Base-by-base conservation (phyloP, 768 basidiomycete species). In the Ramaria sp. region DNA sequence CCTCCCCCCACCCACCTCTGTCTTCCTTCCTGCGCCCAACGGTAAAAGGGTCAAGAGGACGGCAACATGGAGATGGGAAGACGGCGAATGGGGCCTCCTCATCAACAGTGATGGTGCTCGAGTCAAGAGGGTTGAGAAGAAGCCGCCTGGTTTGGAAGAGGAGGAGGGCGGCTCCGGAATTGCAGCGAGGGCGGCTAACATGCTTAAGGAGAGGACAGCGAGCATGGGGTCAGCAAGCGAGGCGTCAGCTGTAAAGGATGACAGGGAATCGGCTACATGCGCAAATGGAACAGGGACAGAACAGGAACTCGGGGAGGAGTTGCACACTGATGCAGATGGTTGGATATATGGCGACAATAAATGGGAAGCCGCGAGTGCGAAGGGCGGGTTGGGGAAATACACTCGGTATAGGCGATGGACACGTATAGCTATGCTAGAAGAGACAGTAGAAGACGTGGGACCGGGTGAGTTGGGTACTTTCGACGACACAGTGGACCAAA, bases 271-370 rank as follows among this genome's bases (percentile, higher is more conserved):
- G 10, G 15, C n/a, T 15, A 6, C 46, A 11, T 13, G 22, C 12
- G 46, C 33, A 12, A 39, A 31, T 49, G 51, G 31, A 17, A 11
- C 31, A 30, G 39, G 24, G 15, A 17, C n/a, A 17, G 37, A 22
- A 22, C 52, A 31, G 4, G n/a, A 24, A 15, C 33, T 43, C 13
- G 51, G 48, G 1, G 63, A 64, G n/a, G 63, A 59, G 30, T 27
- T 42, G 12, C 24, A 5, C 34, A 95, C 92, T 1, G 93, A 97
- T 66, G 66, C 75, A 3, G 91, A 94, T 59, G 93, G 93, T 4
- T 97, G 93, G 93, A 78, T 92, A 6, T 96, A 92, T 64, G 86
- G 84, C 1, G 93, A 94, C 63, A 97, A 97, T 68, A 95, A 96
- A 67, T 97, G 93, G 93, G 92, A 96, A 65, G 77, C 73, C 19